Evolutionary conservation across 1,139 yeast species (phyloP).

Genomic region (Zhuliangozyma parablackwelliae): DNA sequence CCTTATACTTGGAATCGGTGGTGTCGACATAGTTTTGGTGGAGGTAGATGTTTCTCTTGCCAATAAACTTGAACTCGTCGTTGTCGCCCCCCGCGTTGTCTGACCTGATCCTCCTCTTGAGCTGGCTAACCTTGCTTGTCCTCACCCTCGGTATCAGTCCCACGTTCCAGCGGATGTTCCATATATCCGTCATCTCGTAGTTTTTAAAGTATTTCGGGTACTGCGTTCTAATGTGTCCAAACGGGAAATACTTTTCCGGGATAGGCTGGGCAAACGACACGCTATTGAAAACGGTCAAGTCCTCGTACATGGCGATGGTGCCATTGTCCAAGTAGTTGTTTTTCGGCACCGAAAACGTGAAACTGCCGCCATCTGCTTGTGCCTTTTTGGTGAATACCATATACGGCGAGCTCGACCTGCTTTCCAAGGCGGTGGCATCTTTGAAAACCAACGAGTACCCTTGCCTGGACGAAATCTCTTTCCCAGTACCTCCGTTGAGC

Average conservation of each 20-base stretch:
- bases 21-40: slow-evolving; percentile 23
- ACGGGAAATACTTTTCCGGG: slow-evolving; percentile 21
- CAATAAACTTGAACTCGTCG: slow-evolving; percentile 21
- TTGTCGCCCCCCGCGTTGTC: slow-evolving; percentile 10
- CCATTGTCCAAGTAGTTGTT: slow-evolving; percentile 6
- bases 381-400: slow-evolving; percentile 27
- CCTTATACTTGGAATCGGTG: slow-evolving; percentile 10
- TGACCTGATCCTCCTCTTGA: slow-evolving; percentile 14
- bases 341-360: slow-evolving; percentile 21
- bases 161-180: slow-evolving; percentile 33
- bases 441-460: slow-evolving; percentile 33
- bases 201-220: slow-evolving; percentile 16
- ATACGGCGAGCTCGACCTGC: slow-evolving; percentile 20
- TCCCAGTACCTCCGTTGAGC: slow-evolving; percentile 10
- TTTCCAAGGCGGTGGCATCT: slow-evolving; percentile 24
- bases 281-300: slow-evolving; percentile 19
- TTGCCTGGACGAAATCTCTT: slow-evolving; percentile 7
- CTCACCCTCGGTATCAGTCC: slow-evolving; percentile 44
- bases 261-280: slow-evolving; percentile 25
- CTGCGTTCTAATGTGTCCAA: slow-evolving; percentile 7
- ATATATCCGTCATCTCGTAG: slow-evolving; percentile 28
- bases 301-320: slow-evolving; percentile 4
- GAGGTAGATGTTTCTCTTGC: slow-evolving; percentile 27
- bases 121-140: slow-evolving; percentile 15
- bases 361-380: slow-evolving; percentile 25